Conservation (phyloP, 2,329 filamentous ascomycete species). For the Rutstroemia sp. region DNA sequence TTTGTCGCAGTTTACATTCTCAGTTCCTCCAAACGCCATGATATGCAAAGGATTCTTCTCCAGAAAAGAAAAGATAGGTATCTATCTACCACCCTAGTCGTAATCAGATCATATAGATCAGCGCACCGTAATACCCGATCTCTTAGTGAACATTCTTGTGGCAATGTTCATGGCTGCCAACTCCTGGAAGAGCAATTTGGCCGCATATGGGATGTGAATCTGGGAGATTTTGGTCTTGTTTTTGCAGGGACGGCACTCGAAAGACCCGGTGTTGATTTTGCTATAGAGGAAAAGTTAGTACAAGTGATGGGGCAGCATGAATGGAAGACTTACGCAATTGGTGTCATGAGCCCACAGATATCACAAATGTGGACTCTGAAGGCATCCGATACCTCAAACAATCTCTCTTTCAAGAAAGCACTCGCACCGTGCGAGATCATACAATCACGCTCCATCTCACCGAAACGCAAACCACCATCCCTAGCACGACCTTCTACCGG, state of each 20-base stretch:
- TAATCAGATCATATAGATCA: constrained; percentile 31
- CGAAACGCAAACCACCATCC: constrained; percentile 97
- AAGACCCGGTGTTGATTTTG: constrained; percentile 89
- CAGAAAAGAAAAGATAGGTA: constrained; percentile 6
- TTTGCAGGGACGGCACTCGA: constrained; percentile 95
- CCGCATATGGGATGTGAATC: constrained; percentile 94
- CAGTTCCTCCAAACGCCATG: constrained; percentile 25
- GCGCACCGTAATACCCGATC: constrained; percentile 67
- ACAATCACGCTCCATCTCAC: constrained; percentile 99
- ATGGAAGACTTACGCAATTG: constrained; percentile 75
- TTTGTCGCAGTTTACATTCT: constrained; percentile 14
- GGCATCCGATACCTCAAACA: constrained; percentile 96
- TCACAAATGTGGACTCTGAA: constrained; percentile 98
- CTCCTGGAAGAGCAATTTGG: constrained; percentile 97
- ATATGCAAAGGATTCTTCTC: constrained; percentile 23
- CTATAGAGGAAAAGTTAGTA: constrained; percentile 41
- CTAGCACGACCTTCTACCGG: constrained; percentile 96
- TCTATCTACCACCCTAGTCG: constrained; percentile 1
- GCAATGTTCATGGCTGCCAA: constrained; percentile 98
- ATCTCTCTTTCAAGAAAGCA: constrained; percentile 91
- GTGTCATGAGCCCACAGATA: constrained; percentile 97
- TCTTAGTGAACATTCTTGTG: constrained; percentile 89
- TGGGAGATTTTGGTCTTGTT: constrained; percentile 99
- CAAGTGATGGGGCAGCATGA: not conserved
- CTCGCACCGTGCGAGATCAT: constrained; percentile 99